phyloP scores from a whole-genome alignment of 2,329 filamentous ascomycete species.

The Claviceps sorghi region DNA sequence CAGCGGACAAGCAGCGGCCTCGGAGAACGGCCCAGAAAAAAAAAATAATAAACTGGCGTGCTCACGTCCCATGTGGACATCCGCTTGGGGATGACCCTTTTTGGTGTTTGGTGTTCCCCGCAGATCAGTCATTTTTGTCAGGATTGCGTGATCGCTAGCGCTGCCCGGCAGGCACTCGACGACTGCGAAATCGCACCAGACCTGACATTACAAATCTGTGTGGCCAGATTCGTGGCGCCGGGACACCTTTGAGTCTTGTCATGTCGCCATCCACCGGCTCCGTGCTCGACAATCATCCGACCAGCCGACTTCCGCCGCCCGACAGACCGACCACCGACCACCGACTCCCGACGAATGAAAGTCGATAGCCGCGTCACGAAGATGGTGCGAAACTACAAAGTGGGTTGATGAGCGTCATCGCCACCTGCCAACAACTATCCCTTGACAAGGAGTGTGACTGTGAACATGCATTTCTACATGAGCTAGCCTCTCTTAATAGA shows the following conservation, averaged over 20 bases:
- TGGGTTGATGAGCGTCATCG: neutral
- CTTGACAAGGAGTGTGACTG: neutral
- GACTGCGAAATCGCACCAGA: slow-evolving; percentile 11
- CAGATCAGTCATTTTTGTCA: slow-evolving; percentile 12
- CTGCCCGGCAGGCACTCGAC: slow-evolving; percentile 4
- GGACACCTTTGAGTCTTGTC: neutral
- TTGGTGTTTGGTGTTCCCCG: slow-evolving; percentile 9
- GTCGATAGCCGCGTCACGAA: no score
- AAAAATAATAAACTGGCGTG: neutral
- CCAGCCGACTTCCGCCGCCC: slow-evolving; percentile 7
- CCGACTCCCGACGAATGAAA: slow-evolving; percentile 1
- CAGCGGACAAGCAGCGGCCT: neutral
- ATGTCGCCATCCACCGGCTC: slow-evolving; percentile 7
- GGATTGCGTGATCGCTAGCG: slow-evolving; percentile 23
- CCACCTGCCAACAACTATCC: neutral
- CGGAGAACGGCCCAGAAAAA: neutral
- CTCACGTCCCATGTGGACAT: neutral
- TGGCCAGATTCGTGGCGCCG: slow-evolving; percentile 9
- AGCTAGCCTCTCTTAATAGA: neutral
- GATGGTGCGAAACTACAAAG: neutral
- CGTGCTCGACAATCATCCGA: neutral
- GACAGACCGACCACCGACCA: slow-evolving; percentile 5
- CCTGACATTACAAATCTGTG: slow-evolving; percentile 12
- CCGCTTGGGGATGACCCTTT: neutral
- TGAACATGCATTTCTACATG: neutral